phyloP scores from a whole-genome alignment of 2,329 filamentous ascomycete species.

The Neophaeococcomyces mojaviensis region DNA sequence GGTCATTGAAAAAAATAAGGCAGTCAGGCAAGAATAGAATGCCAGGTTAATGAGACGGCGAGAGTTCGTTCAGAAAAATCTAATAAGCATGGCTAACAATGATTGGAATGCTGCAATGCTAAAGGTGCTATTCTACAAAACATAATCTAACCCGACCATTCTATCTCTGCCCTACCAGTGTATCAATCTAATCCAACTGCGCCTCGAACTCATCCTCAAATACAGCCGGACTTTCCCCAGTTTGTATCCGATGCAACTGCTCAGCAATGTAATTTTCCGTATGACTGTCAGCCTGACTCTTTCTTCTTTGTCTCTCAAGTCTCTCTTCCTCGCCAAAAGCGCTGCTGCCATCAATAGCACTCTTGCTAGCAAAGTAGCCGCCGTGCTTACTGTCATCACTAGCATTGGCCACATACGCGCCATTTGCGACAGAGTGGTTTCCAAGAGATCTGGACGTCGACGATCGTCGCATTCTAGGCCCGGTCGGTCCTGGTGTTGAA shows the following conservation, averaged over 20 bases:
- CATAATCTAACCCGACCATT: neutral
- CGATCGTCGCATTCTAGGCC: conserved; percentile 34
- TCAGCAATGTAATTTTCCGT: conserved; percentile 75
- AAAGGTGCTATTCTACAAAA: neutral
- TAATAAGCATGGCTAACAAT: no score
- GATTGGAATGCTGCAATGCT: neutral
- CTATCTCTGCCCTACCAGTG: neutral
- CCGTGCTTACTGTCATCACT: conserved; percentile 32
- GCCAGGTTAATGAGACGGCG: neutral
- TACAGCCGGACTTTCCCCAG: conserved; percentile 38
- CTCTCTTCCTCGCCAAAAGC: conserved; percentile 20
- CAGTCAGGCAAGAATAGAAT: neutral
- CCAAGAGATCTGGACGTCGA: conserved; percentile 72
- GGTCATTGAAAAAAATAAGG: neutral
- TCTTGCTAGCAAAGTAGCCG: conserved; percentile 4
- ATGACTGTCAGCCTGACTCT: conserved; percentile 55
- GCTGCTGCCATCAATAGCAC: conserved; percentile 12
- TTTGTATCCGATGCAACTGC: conserved; percentile 67
- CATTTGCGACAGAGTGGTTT: conserved; percentile 35
- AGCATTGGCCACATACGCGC: conserved; percentile 33
- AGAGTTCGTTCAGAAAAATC: no score
- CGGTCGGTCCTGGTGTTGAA: conserved; percentile 23
- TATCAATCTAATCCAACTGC: conserved; percentile 36
- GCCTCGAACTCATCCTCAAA: conserved; percentile 59
- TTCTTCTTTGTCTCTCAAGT: conserved; percentile 30